phyloP scores from a whole-genome alignment of 176 grass and related monocot species.

The Alopecurus myosuroides region DNA sequence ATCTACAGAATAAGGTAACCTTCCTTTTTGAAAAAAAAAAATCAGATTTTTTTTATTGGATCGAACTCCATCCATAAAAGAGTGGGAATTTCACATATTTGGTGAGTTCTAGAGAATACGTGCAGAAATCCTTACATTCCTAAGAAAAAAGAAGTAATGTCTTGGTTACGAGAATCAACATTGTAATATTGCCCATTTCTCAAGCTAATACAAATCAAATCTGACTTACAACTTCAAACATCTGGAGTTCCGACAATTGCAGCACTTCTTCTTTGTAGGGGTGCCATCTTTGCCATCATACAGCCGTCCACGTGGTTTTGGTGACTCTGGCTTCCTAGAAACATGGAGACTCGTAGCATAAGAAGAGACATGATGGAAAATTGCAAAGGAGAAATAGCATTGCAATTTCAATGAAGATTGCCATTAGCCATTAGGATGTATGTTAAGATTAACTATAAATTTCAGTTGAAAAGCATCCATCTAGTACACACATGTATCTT shows the following conservation, averaged over 20 bases:
- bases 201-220: slow-evolving; percentile 16
- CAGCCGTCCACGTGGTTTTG: slow-evolving; percentile 40
- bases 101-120: not conserved
- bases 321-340: slow-evolving; percentile 79
- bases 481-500: not conserved
- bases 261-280: slow-evolving; percentile 83
- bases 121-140: not conserved
- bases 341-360: slow-evolving; percentile 22
- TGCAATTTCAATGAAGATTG: not conserved
- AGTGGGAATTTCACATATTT: not conserved
- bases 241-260: slow-evolving; percentile 93
- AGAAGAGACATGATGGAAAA: slow-evolving; percentile 11
- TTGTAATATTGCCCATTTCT: not conserved
- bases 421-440: not conserved
- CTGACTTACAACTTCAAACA: slow-evolving; percentile 91
- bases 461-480: not conserved
- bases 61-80: not conserved
- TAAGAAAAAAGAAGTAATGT: slow-evolving; percentile 10
- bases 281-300: slow-evolving; percentile 77
- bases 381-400: not conserved
- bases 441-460: not conserved
- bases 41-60: not conserved
- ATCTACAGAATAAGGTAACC: not conserved
- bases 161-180: not conserved
- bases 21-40: not conserved